Base-by-base conservation (phyloP, 192 early-diverging fungal genomes). In the Coemansia sp. region DNA sequence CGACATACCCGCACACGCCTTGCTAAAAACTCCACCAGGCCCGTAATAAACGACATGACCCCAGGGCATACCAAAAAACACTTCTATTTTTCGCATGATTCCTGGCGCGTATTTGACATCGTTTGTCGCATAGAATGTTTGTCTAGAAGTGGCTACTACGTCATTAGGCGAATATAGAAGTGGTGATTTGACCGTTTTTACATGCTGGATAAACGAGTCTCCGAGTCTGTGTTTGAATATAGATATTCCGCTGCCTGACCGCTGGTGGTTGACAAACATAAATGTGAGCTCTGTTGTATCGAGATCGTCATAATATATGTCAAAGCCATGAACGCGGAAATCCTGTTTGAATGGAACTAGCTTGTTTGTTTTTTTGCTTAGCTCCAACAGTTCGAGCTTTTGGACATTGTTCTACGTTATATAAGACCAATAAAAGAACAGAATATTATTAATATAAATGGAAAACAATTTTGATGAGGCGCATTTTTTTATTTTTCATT, bases 211-310 rank as follows among this genome's bases (percentile, higher is more conserved):
- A 22, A 64, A 68, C 20, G 64, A 54, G 7, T 75, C 67, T 4
- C 85, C 78, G 18, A 87, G 57, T 3, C 11, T 65, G 48, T 88
- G 86, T 45, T 71, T 76, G 49, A 88, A 81, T 61, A 86, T 83
- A 48, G 86, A 86, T 28, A 88, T 58, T 8, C 76, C 85, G 48
- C 71, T 74, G 18, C 85, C 84, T 6, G 73, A 64, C 10, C 72
- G 75, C 71, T 81, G 84, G 65, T 88, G 87, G 71, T 88, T 88
- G 32, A 88, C 71, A 45, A 82, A 61, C 73, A 87, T 86, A 57
- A 88, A 69, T 20, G 82, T 83, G 25, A 86, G 67, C 30, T 84
- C 77, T 2, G 40, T 73, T 2, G 86, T 82, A 3, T 72, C 67
- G 8, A 69, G 28, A 42, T 61, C 59, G 38, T 77, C 76, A 59